Evolutionary conservation across 306 rosid genomes (phyloP), one percentile per base, ranked within the genome.

Genomic region (Albizia julibrissin): DNA sequence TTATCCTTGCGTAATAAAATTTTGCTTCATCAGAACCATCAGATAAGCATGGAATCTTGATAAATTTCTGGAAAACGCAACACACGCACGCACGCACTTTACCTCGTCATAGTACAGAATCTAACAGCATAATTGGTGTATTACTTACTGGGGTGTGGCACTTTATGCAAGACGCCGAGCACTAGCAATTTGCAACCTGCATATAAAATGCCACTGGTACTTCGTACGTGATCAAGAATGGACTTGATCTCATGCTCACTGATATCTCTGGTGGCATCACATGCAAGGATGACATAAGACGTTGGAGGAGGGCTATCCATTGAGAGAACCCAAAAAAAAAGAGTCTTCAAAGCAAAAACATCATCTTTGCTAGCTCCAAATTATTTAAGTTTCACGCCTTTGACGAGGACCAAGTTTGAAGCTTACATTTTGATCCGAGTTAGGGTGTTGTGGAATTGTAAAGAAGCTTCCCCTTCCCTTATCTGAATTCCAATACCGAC

Each of bases 151-250:
- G 84, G 90, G 79, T 91, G 89, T 59, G 79, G 85, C 24, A 91
- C 82, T 79, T 24, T 87, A 21, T 90, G 89, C 85, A 88, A 81
- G 71, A 89, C 83, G n/a, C 93, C 93, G 4, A 91, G 90, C 81
- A 87, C 81, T 47, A 91, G 80, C 81, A 87, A 84, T 69, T 74
- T 81, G 65, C 37, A 81, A 1, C 90, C 87, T 11, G 83, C 67
- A 64, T 19, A 77, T 52, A 89, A 85, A 85, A 85, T 84, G 82
- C 65, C 90, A 73, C 79, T 80, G 56, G 58, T 73, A 74, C 72
- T 14, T 77, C 49, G 72, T 31, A 88, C 46, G 16, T 34, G 64
- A 43, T 84, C 59, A 46, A 87, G 21, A 0, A 87, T 74, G 37
- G 46, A 43, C 37, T 81, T 82, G 77, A 90, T 74, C 85, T 90